Conservation (phyloP, 1,284 basidiomycete species). For the Naganishia sp. region DNA sequence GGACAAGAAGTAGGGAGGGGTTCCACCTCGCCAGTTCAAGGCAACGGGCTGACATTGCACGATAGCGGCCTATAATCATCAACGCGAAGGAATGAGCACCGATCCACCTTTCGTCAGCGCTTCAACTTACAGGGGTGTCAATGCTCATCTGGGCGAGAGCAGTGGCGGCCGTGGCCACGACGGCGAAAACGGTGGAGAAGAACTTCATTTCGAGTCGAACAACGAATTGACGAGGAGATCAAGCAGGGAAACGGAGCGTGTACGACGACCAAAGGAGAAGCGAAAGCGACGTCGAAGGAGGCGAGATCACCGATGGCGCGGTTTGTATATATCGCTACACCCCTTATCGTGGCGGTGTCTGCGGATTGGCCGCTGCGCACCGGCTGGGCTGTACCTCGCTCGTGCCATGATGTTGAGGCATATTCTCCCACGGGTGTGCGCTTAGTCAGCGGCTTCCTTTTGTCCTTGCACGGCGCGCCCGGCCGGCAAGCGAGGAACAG, state of each 20-base stretch:
- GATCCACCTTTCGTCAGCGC: background rate
- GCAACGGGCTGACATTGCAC: slow-evolving; percentile 31
- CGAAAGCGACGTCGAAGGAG: background rate
- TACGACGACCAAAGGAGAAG: background rate
- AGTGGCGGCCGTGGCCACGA: slow-evolving; percentile 21
- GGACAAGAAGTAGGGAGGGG: slow-evolving; percentile 60
- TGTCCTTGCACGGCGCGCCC: too few species aligned
- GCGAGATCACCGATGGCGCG: background rate
- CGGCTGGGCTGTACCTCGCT: background rate
- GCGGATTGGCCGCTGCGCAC: slow-evolving; percentile 7
- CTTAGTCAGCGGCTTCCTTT: background rate
- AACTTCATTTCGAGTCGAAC: slow-evolving; percentile 25
- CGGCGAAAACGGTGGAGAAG: slow-evolving; percentile 28
- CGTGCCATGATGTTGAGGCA: background rate
- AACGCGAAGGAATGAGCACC: background rate
- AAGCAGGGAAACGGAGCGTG: background rate
- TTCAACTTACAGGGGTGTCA: slow-evolving; percentile 26
- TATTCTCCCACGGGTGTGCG: slow-evolving; percentile 10
- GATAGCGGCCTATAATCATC: slow-evolving; percentile 15
- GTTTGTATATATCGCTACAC: slow-evolving; percentile 26
- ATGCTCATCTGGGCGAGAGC: slow-evolving; percentile 28
- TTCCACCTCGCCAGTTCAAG: slow-evolving; percentile 63
- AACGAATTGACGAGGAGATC: background rate
- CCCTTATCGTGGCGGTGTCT: slow-evolving; percentile 25
- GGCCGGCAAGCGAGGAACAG: background rate